Percentiles rank a stretch among this genome's conserved stretches.
phyloP scores from a whole-genome alignment of 768 basidiomycete species.

The Mycena galopus region DNA sequence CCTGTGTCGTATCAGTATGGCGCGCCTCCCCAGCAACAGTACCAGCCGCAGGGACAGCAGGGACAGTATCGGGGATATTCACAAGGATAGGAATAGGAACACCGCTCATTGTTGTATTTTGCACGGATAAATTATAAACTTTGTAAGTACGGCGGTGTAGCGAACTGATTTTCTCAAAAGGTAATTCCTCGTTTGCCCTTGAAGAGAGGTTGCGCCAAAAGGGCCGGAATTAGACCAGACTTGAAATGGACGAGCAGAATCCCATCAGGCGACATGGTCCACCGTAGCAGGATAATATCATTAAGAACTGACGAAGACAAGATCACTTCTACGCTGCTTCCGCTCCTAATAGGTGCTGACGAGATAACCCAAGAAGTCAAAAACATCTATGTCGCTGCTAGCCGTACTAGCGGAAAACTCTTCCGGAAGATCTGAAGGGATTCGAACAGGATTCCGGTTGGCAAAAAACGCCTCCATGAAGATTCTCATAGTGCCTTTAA shows the following conservation, averaged over 20 bases:
- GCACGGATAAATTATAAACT: conserved; percentile 6
- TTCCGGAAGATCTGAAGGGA: not conserved
- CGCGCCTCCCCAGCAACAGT: conserved; percentile 32
- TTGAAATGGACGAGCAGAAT: no score
- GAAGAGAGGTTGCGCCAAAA: no score
- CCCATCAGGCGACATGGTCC: no score
- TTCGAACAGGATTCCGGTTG: conserved; percentile 20
- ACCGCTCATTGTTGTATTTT: not conserved
- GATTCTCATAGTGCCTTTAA: not conserved
- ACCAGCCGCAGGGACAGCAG: conserved; percentile 29
- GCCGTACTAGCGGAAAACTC: not conserved
- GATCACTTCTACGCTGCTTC: no score
- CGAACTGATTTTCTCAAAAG: not conserved
- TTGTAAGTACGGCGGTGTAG: not conserved
- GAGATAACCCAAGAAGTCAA: conserved; percentile 2
- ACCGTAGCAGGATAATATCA: no score
- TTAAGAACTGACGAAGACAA: no score
- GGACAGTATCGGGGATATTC: conserved; percentile 36
- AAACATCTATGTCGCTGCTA: not conserved
- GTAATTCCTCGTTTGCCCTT: not conserved
- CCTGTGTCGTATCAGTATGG: conserved; percentile 30
- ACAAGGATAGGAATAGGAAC: not conserved
- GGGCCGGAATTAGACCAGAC: no score
- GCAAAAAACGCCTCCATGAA: conserved; percentile 11
- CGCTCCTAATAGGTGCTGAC: conserved; percentile 27